Conservation (phyloP, 495 filamentous ascomycete species). For the Penicillium cataractarum region DNA sequence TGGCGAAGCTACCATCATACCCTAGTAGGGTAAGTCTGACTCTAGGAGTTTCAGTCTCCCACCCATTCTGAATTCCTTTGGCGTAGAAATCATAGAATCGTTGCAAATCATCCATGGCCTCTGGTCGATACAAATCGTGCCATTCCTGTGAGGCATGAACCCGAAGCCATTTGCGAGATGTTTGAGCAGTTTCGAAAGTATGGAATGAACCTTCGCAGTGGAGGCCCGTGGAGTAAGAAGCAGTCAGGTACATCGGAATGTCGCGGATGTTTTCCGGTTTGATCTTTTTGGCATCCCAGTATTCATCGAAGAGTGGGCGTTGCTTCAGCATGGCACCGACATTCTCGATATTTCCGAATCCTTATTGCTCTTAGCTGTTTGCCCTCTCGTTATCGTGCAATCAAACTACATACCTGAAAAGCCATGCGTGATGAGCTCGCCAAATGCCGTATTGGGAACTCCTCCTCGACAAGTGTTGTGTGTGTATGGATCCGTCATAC, state of each 20-base stretch:
- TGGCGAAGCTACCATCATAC: background rate
- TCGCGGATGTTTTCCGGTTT: background rate
- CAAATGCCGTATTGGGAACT: slow-evolving; percentile 7
- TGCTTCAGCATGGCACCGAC: background rate
- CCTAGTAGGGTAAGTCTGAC: background rate
- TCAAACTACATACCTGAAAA: background rate
- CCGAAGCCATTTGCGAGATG: background rate
- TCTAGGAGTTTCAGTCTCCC: background rate
- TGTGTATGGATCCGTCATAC: slow-evolving; percentile 36
- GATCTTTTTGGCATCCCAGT: background rate
- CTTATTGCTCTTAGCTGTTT: background rate
- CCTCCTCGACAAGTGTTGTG: slow-evolving; percentile 28
- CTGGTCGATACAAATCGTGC: background rate
- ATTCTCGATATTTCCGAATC: background rate
- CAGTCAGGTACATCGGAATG: background rate
- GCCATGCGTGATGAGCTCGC: background rate
- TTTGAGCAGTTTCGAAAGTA: background rate
- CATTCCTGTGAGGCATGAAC: background rate
- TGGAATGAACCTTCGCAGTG: background rate
- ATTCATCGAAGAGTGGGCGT: background rate
- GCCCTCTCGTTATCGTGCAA: too few relatives aligned
- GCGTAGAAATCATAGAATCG: background rate
- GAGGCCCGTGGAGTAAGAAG: background rate
- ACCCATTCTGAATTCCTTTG: background rate
- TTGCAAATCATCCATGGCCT: background rate